Base-by-base conservation (phyloP, 2,329 filamentous ascomycete species). In the Lasiodiplodia hormozganensis region DNA sequence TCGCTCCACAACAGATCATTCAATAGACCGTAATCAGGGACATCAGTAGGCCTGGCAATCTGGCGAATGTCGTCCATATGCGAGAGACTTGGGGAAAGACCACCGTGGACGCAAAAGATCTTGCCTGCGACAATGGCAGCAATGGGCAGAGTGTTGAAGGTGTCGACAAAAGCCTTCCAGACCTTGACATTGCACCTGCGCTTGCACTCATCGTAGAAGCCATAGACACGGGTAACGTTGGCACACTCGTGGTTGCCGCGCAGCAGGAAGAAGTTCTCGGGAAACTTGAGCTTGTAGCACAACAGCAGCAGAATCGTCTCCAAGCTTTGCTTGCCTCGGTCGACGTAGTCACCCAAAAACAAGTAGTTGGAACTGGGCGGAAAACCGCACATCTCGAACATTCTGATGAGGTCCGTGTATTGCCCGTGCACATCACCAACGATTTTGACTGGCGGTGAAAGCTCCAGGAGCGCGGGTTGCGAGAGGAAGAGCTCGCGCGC, bases 11-110 rank as follows among this genome's bases (percentile, higher is more conserved):
- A 85, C 34, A 99, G 85, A 77, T 99, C 96, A 78, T 98, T 98
- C 68, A 99, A 85, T 66, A 99, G 83, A 14, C 96, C 96, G 78
- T 97, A 98, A 77, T 99, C 96, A 7, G 96, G 96, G 23, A 99
- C 96, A 77, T 99, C 96, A 1, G 96, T 99, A 12, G 96, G 96
- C 68, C 96, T 90, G 62, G 93, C 93, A 80, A 99, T 98, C 77
- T 96, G 92, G 73, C 96, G 90, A 74, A 99, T 99, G 78, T 99
- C 95, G 75, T 98, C 96, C 96, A 99, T 99, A 76, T 98, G 94
- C 67, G 91, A 90, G 62, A 99, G 86, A 58, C 92, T 94, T 1
- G 96, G 96, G 14, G 94, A 97, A 25, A 99, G 85, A 16, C 96
- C 96, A 62, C 96, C 96, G 76, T 99, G 96, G 18, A 98, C 95